Base-by-base conservation (phyloP, 371 early-diverging fungal genomes). In the Rhizopus sp. region DNA sequence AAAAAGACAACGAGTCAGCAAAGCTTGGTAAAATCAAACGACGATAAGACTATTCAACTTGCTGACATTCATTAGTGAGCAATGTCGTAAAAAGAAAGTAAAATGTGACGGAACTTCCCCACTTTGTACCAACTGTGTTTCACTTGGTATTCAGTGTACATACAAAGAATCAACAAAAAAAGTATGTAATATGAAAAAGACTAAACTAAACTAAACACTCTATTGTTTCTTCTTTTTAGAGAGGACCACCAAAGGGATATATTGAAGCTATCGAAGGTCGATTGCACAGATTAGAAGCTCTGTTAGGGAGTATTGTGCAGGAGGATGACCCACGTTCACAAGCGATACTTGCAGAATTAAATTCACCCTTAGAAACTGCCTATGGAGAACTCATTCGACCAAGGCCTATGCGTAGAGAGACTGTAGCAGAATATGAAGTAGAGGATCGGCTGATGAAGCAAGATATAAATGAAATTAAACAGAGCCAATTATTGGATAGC, bases 231-330 rank as follows among this genome's bases (percentile, higher is more conserved):
- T 40, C 23, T n/a, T 60, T 16, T 38, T 53, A 88, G 73, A 70
- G 89, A 59, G 86, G 86, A 2, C 86, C 86, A 40, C 83, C 86
- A 6, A 86, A 86, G 72, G 89, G 89, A 15, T 88, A 89, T 59
- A 87, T 89, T 48, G 88, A 88, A 58, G 87, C 83, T 8, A 88
- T 89, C 39, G 89, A 89, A 57, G 80, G 79, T 34, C 75, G 88
- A 30, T 60, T 89, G 45, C 85, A 83, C 65, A 75, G 83, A 53
- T 67, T 85, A 54, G 89, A 89, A 61, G 82, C 81, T 17, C 55
- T 88, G 8, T 61, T 88, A 5, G 81, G 84, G 6, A 83, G 84
- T 15, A 73, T 83, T 10, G 73, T 80, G 1, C 80, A 82, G 50
- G 78, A 69, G 13, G 81, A 81, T 31, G 86, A 84, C 57, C 85